Conservation (phyloP, 305 asterid genomes). For the Striga hermonthica region DNA sequence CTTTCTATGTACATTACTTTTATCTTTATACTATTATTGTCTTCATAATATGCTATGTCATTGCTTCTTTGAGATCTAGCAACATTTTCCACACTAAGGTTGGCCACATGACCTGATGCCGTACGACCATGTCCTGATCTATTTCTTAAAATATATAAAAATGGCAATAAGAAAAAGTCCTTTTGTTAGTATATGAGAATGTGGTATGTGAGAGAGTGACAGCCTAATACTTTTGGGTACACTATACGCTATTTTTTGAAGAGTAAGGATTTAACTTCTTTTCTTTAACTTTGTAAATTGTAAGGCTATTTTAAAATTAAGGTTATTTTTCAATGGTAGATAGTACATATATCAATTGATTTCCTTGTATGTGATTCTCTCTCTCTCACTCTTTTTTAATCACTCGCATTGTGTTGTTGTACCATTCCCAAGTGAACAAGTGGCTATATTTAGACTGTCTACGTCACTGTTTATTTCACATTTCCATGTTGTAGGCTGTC, state of each 20-base stretch:
- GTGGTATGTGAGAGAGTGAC: background rate
- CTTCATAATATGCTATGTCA: background rate
- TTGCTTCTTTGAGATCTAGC: conserved; percentile 1
- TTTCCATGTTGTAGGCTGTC: conserved; percentile 26
- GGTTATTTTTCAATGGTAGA: too few species aligned
- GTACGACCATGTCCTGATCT: background rate
- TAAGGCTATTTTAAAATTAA: too few species aligned
- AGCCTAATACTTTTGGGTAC: background rate
- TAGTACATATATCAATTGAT: too few species aligned
- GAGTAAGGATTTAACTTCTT: background rate
- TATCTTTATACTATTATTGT: background rate
- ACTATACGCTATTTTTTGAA: conserved; percentile 1
- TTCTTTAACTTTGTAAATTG: background rate
- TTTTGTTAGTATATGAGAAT: background rate
- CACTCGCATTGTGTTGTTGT: background rate
- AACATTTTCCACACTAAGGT: background rate
- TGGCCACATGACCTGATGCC: conserved; percentile 2
- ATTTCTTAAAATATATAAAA: too few species aligned
- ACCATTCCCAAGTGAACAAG: conserved; percentile 9
- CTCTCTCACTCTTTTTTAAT: background rate
- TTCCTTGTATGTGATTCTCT: background rate
- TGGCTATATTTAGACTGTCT: conserved; percentile 13
- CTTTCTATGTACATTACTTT: background rate
- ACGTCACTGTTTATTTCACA: conserved; percentile 19
- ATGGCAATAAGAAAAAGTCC: background rate